These are phyloP conservation scores for Somion occarium DNA, from an alignment of 1,284 basidiomycete genomes.

Conservation along the genomic window DNA sequence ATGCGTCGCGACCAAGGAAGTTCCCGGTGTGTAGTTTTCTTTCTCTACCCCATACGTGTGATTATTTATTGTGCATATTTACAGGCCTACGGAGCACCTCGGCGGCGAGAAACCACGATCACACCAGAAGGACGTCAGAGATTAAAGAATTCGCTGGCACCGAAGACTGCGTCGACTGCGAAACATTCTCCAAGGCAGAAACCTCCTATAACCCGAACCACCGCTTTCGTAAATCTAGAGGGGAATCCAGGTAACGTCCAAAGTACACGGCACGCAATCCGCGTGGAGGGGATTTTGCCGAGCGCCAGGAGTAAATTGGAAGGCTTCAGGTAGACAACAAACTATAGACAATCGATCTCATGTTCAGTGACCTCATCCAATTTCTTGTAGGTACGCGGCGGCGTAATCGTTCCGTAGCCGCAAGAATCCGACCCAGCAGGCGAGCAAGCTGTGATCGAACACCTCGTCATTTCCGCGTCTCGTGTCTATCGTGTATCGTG, in stretches of 20 bases:
- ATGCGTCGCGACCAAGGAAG: slow-evolving; percentile 27
- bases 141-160: slow-evolving; percentile 8
- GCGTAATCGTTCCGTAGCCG: slow-evolving; percentile 4
- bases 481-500: slow-evolving; percentile 5
- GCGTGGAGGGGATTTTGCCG: slow-evolving; percentile 13
- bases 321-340: slow-evolving; percentile 25
- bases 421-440: slow-evolving; percentile 7
- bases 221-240: not conserved
- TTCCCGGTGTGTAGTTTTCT: slow-evolving; percentile 19
- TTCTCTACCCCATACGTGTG: too few species aligned
- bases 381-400: slow-evolving; percentile 11
- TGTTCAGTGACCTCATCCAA: slow-evolving; percentile 12
- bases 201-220: slow-evolving; percentile 19
- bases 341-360: not conserved
- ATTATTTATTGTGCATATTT: not conserved
- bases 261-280: slow-evolving; percentile 16
- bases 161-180: slow-evolving; percentile 9
- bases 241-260: slow-evolving; percentile 11
- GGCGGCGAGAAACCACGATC: slow-evolving; percentile 43
- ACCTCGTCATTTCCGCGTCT: slow-evolving; percentile 5
- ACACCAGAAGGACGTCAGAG: slow-evolving; percentile 37
- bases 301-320: slow-evolving; percentile 23
- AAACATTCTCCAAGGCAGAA: slow-evolving; percentile 22
- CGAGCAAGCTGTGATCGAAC: slow-evolving; percentile 4
- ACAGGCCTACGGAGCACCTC: slow-evolving; percentile 21